These are phyloP conservation scores for Fusarium lateritium DNA, from an alignment of 2,329 filamentous ascomycete genomes.

Conservation along the genomic window DNA sequence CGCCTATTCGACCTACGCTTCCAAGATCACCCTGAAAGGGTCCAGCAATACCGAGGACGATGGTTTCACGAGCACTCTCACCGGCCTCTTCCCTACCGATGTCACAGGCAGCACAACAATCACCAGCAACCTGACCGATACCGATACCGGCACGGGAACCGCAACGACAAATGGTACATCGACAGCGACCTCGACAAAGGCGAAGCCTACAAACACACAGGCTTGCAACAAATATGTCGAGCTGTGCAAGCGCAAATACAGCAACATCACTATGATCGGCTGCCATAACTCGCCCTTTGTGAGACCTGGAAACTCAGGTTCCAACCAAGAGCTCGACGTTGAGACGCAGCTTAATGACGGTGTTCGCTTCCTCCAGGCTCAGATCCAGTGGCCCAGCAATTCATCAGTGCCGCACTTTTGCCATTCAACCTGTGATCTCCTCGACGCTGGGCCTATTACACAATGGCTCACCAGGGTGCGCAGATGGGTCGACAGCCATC, in stretches of 20 bases:
- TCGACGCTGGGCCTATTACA: slow-evolving; percentile 85
- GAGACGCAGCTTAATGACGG: slow-evolving; percentile 83
- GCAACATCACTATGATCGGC: slow-evolving; percentile 84
- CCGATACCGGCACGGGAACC: slow-evolving; percentile 54
- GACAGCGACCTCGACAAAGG: slow-evolving; percentile 38
- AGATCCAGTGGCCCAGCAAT: slow-evolving; percentile 72
- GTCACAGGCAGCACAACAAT: slow-evolving; percentile 49
- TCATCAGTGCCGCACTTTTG: slow-evolving; percentile 78
- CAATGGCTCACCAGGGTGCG: slow-evolving; percentile 79
- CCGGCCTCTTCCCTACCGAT: slow-evolving; percentile 58
- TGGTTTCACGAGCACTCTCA: slow-evolving; percentile 61
- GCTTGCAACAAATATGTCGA: slow-evolving; percentile 86
- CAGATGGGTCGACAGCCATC: slow-evolving; percentile 81
- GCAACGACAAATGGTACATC: slow-evolving; percentile 55
- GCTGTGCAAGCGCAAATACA: slow-evolving; percentile 82
- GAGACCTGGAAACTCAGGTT: slow-evolving; percentile 76
- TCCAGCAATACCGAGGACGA: slow-evolving; percentile 39
- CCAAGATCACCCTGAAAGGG: slow-evolving; percentile 44
- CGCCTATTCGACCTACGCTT: slow-evolving; percentile 46
- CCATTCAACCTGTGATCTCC: slow-evolving; percentile 85
- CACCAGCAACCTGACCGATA: slow-evolving; percentile 58
- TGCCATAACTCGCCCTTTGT: slow-evolving; percentile 89
- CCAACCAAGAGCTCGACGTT: slow-evolving; percentile 81
- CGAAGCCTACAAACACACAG: slow-evolving; percentile 75
- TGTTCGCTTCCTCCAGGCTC: slow-evolving; percentile 73